Percentiles rank a stretch among this genome's conserved stretches.
phyloP scores from a whole-genome alignment of 495 filamentous ascomycete genomes.

The Xylaria scruposa region DNA sequence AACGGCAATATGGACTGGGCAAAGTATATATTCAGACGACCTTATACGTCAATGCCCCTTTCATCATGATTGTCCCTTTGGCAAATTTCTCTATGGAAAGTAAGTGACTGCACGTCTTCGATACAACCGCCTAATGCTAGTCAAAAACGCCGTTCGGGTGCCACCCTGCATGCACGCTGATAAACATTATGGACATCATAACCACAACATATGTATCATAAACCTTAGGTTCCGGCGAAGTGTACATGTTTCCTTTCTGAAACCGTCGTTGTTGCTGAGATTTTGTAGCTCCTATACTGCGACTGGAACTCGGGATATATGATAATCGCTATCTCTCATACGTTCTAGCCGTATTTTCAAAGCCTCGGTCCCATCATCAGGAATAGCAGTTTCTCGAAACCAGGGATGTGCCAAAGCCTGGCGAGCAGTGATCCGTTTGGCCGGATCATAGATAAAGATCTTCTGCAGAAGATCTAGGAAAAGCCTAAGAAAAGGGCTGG shows the following conservation, averaged over 20 bases:
- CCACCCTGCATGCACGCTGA: conserved; percentile 24
- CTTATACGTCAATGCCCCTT: conserved; percentile 35
- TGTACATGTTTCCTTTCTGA: conserved; percentile 37
- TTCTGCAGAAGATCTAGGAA: conserved; percentile 87
- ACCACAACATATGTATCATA: conserved; percentile 22
- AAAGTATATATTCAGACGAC: conserved; percentile 40
- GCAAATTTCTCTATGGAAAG: conserved; percentile 41
- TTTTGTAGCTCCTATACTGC: conserved; percentile 29
- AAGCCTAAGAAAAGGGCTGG: conserved; percentile 75
- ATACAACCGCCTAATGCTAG: conserved; percentile 33
- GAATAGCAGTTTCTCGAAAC: conserved; percentile 81
- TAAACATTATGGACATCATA: conserved; percentile 11
- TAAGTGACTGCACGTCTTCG: conserved; percentile 38
- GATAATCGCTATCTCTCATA: conserved; percentile 43
- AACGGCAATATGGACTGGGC: conserved; percentile 13
- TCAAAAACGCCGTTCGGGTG: conserved; percentile 22
- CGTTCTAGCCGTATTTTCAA: conserved; percentile 70
- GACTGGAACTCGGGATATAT: conserved; percentile 30
- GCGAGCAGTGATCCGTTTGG: conserved; percentile 87
- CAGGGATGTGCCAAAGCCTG: conserved; percentile 90
- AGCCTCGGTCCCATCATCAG: conserved; percentile 95
- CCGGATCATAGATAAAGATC: conserved; percentile 96
- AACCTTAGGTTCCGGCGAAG: conserved; percentile 32
- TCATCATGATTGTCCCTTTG: conserved; percentile 33
- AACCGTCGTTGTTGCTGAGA: conserved; percentile 28